These are phyloP conservation scores for Tolypocladium pustulatum DNA, from an alignment of 2,329 filamentous ascomycete genomes.

Conservation along the genomic window DNA sequence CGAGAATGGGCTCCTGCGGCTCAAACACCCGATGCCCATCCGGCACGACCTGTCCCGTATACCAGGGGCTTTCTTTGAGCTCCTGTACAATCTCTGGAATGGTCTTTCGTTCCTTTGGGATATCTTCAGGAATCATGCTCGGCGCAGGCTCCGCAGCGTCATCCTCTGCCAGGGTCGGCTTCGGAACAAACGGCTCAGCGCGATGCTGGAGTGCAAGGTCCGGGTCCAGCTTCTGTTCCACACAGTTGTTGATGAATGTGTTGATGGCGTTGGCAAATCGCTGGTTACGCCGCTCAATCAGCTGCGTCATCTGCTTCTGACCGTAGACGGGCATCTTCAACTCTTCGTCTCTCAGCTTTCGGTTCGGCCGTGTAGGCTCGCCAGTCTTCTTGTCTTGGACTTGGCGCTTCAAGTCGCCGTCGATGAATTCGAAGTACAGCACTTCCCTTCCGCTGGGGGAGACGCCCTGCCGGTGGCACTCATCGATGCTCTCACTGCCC, in stretches of 20 bases:
- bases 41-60: constrained; percentile 83
- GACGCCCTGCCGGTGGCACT: constrained; percentile 5
- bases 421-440: constrained; percentile 83
- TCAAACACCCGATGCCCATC: constrained; percentile 89
- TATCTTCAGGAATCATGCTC: constrained; percentile 51
- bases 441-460: constrained; percentile 47
- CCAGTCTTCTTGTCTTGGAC: constrained; percentile 63
- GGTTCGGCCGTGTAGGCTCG: constrained; percentile 55
- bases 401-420: constrained; percentile 80
- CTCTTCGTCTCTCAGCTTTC: constrained; percentile 64
- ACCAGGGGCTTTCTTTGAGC: constrained; percentile 75
- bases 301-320: constrained; percentile 78
- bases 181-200: constrained; percentile 51
- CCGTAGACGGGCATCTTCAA: constrained; percentile 88
- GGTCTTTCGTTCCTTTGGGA: constrained; percentile 68
- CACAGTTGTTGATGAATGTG: constrained; percentile 65
- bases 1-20: constrained; percentile 69
- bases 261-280: constrained; percentile 75
- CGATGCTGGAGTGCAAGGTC: constrained; percentile 52
- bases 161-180: constrained; percentile 33
- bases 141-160: constrained; percentile 17
- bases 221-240: constrained; percentile 53
- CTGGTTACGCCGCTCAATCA: constrained; percentile 82
- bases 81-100: constrained; percentile 81
- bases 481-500: constrained; percentile 32